Base-by-base conservation (phyloP, 2,329 filamentous ascomycete genomes). In the Trichoderma harzianum region DNA sequence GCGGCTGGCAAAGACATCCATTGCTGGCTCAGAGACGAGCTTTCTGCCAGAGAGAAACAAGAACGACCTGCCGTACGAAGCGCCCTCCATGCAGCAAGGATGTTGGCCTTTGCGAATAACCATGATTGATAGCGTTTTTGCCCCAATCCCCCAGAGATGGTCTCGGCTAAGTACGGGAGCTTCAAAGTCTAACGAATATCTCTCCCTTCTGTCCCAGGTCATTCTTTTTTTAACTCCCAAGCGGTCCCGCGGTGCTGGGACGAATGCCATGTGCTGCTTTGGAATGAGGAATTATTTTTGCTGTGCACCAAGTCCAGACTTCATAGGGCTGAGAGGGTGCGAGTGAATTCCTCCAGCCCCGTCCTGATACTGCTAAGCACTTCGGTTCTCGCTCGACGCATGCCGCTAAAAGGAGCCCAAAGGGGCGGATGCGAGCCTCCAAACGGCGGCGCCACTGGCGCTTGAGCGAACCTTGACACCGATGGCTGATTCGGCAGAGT, bases 381-480 rank as follows among this genome's bases (percentile, higher is more conserved):
- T 34, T 51, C 43, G 63, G 63, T 47, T 30, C 43, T 53, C 65
- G 58, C 30, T 57, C 30, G 24, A 57, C 30, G 39, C 39, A 58
- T 61, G 61, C 69, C 61, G 36, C 69, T 58, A 60, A 51, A 58
- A 39, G 61, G 51, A 66, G 58, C 26, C n/a, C 53, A 64, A 53
- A 55, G 32, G 68, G 32, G 58, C 21, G 66, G 60, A 24, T 39
- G 30, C 24, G 53, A 43, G 36, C 12, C 39, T 47, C 57, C 26
- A 18, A 28, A 58, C 14, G 60, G 70, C 64, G 34, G 70, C 64
- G 70, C 70, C 65, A 72, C 64, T 66, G 70, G 70, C 70, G 70
- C 64, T 68, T 72, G 70, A 57, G 64, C 55, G 39, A 32, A 53
- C 36, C 57, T 34, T 47, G 39, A 69, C 66, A 30, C 39, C 57